Conservation (phyloP, 2,329 filamentous ascomycete species). For the Diaporthe sp. region DNA sequence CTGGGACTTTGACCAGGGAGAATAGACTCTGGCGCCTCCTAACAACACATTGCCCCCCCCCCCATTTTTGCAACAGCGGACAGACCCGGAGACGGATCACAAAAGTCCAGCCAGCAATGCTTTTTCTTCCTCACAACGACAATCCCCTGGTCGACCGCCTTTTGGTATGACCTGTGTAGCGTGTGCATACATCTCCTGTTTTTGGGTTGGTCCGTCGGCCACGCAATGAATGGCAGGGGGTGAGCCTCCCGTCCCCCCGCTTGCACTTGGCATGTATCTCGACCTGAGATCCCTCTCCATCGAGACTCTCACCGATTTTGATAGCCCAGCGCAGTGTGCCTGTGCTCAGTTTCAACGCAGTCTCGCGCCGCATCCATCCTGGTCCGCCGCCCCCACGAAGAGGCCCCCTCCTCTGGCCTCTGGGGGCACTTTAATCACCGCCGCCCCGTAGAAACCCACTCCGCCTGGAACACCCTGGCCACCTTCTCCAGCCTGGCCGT, state of each 20-base stretch:
- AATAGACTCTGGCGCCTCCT: background rate
- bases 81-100: too few species aligned
- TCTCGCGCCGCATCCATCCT: too few species aligned
- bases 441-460: conserved; percentile 55
- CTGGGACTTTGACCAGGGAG: background rate
- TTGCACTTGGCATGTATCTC: background rate
- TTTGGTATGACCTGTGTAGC: background rate
- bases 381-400: background rate
- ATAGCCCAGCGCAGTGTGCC: too few species aligned
- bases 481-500: conserved; percentile 64
- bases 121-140: background rate
- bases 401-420: too few species aligned
- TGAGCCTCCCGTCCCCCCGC: background rate
- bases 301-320: too few species aligned
- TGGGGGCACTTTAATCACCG: too few species aligned
- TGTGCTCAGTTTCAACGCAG: too few species aligned
- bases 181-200: background rate
- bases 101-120: too few species aligned
- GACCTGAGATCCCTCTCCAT: too few species aligned
- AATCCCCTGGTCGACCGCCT: background rate
- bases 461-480: conserved; percentile 64
- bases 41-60: too few species aligned
- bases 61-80: too few species aligned
- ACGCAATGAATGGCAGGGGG: background rate
- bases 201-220: background rate